Evolutionary conservation across 2,329 filamentous ascomycete genomes (phyloP).

Genomic region (Scedosporium apiospermum): DNA sequence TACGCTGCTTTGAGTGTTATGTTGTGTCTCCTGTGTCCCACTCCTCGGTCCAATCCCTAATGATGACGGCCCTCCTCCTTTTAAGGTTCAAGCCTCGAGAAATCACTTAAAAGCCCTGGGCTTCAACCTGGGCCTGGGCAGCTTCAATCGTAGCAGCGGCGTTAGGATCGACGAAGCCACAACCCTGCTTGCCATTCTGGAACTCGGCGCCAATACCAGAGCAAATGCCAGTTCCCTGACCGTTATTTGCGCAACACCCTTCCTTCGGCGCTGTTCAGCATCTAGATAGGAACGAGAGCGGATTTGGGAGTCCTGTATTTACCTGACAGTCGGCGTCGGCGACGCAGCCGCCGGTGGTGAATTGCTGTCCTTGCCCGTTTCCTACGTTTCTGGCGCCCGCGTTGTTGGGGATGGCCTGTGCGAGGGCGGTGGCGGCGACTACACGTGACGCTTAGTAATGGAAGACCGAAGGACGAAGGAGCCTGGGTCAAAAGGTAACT

Average conservation of each 20-base stretch:
- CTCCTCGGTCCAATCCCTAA: too few species aligned
- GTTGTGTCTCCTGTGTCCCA: too few species aligned
- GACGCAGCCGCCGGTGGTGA: constrained; percentile 15
- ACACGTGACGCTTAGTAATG: background rate
- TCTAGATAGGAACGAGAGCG: too few species aligned
- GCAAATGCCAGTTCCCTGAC: constrained; percentile 17
- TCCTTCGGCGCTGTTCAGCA: background rate
- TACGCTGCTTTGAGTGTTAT: too few species aligned
- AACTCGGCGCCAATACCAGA: constrained; percentile 18
- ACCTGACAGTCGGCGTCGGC: constrained; percentile 16
- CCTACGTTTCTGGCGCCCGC: constrained; percentile 16
- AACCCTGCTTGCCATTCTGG: constrained; percentile 22
- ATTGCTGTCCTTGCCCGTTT: constrained; percentile 12
- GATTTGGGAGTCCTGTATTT: constrained; percentile 6
- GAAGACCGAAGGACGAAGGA: background rate
- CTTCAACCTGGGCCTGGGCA: constrained; percentile 9
- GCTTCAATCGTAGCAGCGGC: constrained; percentile 7
- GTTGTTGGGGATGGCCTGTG: constrained; percentile 15
- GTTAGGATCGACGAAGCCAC: constrained; percentile 18
- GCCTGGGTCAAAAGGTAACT: constrained; percentile 6
- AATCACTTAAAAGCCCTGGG: constrained; percentile 10
- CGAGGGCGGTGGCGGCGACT: constrained; percentile 13
- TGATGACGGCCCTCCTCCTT: too few species aligned
- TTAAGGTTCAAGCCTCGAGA: too few species aligned
- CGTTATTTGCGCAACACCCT: constrained; percentile 18